A percentile compares a stretch with the other conserved stretches of the same genome.
Conservation (phyloP, 306 rosid genomes). For the Pterocarpus macrocarpus region DNA sequence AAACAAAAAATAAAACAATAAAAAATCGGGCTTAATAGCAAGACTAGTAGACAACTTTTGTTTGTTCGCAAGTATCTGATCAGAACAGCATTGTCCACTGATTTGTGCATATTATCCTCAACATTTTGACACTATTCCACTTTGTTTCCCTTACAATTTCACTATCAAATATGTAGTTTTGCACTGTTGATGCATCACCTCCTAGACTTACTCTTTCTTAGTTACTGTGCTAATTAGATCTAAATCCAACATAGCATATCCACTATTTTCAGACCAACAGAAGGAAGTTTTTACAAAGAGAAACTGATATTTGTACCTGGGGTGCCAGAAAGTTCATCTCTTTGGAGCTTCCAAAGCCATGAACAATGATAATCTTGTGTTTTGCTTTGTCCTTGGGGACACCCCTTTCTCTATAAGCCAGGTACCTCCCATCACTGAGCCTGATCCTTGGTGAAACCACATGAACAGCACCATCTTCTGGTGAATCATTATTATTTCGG, state of each 20-base stretch:
- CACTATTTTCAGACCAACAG: not conserved
- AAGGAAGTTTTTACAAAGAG: not conserved
- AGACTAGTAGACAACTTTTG: not conserved
- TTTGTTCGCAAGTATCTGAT: conserved; percentile 16
- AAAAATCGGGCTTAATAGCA: not conserved
- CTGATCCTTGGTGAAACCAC: conserved; percentile 59
- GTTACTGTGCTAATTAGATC: conserved; percentile 40
- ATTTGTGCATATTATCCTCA: not conserved
- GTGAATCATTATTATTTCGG: conserved; percentile 12
- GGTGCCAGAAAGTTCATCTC: conserved; percentile 65
- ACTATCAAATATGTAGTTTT: conserved; percentile 5
- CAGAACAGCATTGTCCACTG: conserved; percentile 13
- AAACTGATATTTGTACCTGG: conserved; percentile 40
- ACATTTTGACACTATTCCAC: conserved; percentile 28
- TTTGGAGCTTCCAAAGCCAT: conserved; percentile 75
- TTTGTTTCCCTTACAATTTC: not conserved
- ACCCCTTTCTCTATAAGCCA: conserved; percentile 74
- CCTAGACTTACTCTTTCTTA: not conserved
- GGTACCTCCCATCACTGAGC: conserved; percentile 72
- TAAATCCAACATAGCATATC: conserved; percentile 31
- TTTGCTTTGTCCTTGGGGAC: conserved; percentile 63
- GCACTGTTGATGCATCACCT: not conserved
- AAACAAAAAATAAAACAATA: not conserved
- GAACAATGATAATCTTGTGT: conserved; percentile 56
- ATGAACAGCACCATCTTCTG: conserved; percentile 27